Conservation (phyloP, 78 protist genomes). For the Polysphondylium violaceum region DNA sequence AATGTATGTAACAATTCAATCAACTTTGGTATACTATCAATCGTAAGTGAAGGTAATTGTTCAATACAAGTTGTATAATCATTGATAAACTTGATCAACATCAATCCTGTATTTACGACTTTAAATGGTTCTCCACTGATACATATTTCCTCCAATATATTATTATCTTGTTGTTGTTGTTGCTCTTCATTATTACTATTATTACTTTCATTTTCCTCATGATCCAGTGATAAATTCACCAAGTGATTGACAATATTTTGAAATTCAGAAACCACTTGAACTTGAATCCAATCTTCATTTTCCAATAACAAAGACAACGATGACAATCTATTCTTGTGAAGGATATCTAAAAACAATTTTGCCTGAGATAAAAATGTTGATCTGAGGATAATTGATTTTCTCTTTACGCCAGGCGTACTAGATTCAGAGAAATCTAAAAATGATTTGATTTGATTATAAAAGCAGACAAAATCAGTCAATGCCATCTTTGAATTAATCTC, state of each 20-base stretch:
- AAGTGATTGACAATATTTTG: constrained; percentile 32
- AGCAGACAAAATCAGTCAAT: constrained; percentile 58
- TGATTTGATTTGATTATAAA: constrained; percentile 44
- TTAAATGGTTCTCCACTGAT: constrained; percentile 60
- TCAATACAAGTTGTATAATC: constrained; percentile 55
- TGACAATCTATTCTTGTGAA: constrained; percentile 52
- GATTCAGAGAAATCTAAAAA: constrained; percentile 54
- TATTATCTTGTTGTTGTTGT: background rate
- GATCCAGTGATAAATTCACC: constrained; percentile 14
- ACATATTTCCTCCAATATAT: constrained; percentile 23
- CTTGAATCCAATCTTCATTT: constrained; percentile 72
- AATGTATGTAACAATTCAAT: constrained; percentile 49
- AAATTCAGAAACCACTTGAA: constrained; percentile 52
- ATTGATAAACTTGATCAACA: constrained; percentile 67
- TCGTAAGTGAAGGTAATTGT: constrained; percentile 23
- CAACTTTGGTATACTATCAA: constrained; percentile 59
- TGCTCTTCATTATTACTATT: background rate
- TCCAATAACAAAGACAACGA: constrained; percentile 37
- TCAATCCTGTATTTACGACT: constrained; percentile 59
- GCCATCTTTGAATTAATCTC: constrained; percentile 65
- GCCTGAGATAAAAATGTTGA: constrained; percentile 20
- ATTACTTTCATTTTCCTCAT: background rate
- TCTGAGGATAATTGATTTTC: constrained; percentile 17
- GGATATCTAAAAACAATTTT: constrained; percentile 31
- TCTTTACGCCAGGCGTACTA: background rate